A percentile compares a stretch with the other conserved stretches of the same genome.
These are phyloP conservation scores for Phialophora chinensis DNA, from an alignment of 2,329 filamentous ascomycete genomes.

Conservation along the genomic window DNA sequence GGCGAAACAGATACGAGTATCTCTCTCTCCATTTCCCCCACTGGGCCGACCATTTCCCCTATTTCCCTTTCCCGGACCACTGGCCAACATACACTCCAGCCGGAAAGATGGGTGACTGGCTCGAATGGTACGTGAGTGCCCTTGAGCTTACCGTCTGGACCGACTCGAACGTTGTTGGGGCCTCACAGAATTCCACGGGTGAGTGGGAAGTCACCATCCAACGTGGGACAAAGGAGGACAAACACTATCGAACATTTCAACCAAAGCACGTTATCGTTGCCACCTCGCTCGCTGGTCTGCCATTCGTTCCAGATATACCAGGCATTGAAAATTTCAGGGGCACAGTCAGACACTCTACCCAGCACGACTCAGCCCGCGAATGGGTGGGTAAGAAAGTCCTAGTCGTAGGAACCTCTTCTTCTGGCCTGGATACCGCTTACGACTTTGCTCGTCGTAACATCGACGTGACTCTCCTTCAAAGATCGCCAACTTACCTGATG, in stretches of 20 bases:
- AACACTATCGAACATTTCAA: slow-evolving; percentile 61
- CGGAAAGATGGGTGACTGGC: slow-evolving; percentile 71
- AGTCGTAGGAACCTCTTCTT: slow-evolving; percentile 71
- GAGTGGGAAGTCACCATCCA: slow-evolving; percentile 49
- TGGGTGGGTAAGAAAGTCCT: slow-evolving; percentile 64
- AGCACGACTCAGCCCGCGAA: slow-evolving; percentile 60
- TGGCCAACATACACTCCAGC: slow-evolving; percentile 75
- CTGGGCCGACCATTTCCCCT: slow-evolving; percentile 59
- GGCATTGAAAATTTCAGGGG: slow-evolving; percentile 63
- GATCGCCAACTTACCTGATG: slow-evolving; percentile 41
- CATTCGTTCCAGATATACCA: slow-evolving; percentile 56
- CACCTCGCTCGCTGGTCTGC: slow-evolving; percentile 71
- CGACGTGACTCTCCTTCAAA: slow-evolving; percentile 71
- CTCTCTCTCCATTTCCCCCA: slow-evolving; percentile 72
- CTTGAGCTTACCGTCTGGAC: slow-evolving; percentile 72
- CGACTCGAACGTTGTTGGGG: slow-evolving; percentile 54
- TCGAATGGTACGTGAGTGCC: slow-evolving; percentile 67
- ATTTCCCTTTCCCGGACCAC: slow-evolving; percentile 65
- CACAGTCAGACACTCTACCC: slow-evolving; percentile 65
- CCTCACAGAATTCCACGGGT: slow-evolving; percentile 47
- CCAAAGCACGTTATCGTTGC: slow-evolving; percentile 70
- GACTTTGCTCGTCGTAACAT: slow-evolving; percentile 70
- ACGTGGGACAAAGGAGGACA: slow-evolving; percentile 33
- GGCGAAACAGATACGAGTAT: slow-evolving; percentile 59
- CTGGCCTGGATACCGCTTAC: slow-evolving; percentile 59